Conservation (phyloP, 306 rosid species). For the Acacia confusa region DNA sequence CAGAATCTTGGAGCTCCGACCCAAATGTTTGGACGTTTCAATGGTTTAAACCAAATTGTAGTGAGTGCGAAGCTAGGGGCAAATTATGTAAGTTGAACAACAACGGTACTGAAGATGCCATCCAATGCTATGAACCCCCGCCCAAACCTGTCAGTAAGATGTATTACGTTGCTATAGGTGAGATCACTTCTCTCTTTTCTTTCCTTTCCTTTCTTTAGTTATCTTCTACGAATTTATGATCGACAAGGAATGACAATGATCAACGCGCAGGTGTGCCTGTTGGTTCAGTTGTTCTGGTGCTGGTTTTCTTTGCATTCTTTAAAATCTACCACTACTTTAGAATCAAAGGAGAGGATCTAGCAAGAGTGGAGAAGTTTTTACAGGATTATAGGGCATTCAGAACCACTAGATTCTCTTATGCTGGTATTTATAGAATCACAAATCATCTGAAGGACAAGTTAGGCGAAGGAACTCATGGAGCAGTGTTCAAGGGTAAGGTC, state of each 20-base stretch:
- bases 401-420: constrained; percentile 45
- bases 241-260: neutral
- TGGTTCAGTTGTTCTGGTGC: neutral
- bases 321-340: neutral
- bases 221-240: neutral
- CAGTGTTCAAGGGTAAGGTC: constrained; percentile 38
- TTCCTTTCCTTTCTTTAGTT: neutral
- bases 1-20: accelerated
- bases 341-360: constrained; percentile 9
- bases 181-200: neutral
- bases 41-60: constrained; percentile 30
- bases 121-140: constrained; percentile 16
- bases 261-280: neutral
- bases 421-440: constrained; percentile 44
- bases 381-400: constrained; percentile 47
- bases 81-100: constrained; percentile 24
- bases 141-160: constrained; percentile 17
- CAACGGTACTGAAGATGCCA: constrained; percentile 2
- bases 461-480: constrained; percentile 49
- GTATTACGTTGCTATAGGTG: neutral
- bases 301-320: constrained; percentile 1
- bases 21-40: neutral
- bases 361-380: constrained; percentile 32
- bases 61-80: neutral
- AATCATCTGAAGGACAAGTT: constrained; percentile 34